Base-by-base conservation (phyloP, 371 early-diverging fungal genomes). In the Zopfochytrium polystomum region DNA sequence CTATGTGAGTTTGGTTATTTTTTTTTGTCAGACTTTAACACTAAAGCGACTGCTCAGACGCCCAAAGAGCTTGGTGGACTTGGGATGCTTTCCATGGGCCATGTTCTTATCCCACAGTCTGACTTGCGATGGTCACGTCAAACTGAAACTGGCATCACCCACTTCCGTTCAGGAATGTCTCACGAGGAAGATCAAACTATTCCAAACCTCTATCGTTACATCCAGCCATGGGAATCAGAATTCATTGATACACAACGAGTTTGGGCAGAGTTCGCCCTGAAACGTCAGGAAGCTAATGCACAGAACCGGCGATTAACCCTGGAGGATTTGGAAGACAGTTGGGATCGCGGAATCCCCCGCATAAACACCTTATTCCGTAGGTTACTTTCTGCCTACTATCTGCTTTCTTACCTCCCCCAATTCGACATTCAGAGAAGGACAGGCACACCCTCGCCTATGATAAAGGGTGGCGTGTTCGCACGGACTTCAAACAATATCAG, bases 321-420 rank as follows among this genome's bases (percentile, higher is more conserved):
- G 32, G 96, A 97, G 76, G 97, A 98, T 80, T 75, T 99, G 48
- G 96, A 99, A 75, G 97, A 96, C 70, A 87, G 88, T 1, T 98
- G 97, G 97, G 96, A 98, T 72, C 90, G 98, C 56, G 99, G 99
- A 79, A 90, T 99, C 71, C 99, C 99, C 7, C 85, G 99, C 70
- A 96, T 99, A 80, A 95, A 95, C 79, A 99, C 98, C 27, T 78
- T 99, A 63, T 79, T 81, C 71, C 80, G 62, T 55, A 34, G 33
- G 54, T 51, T 15, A 42, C 63, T 46, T 50, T 59, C 32, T 59
- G 6, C 20, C 32, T 55, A 7, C 35, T 67, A 43, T 46, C 58
- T 22, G 25, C 66, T 38, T 22, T 52, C n/a, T 52, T 52, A 7
- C 23, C 0, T 34, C 38, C 52, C 52, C 18, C 52, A 5, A 9